Evolutionary conservation across 2,329 filamentous ascomycete species (phyloP).

Genomic region (Calonectria naviculata): DNA sequence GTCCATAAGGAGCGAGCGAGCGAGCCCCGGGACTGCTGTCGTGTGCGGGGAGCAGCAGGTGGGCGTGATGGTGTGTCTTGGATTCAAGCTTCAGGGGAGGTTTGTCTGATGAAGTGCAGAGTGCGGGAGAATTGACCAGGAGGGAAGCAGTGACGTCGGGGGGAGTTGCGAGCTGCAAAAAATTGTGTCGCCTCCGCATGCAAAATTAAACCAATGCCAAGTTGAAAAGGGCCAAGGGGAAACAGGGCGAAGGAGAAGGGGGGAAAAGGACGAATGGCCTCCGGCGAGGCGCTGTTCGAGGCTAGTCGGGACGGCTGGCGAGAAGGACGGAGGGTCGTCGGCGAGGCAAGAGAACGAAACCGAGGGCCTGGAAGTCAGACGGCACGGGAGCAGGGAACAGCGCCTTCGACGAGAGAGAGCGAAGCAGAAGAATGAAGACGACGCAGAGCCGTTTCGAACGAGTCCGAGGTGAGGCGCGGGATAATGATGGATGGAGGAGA

Average conservation of each 20-base stretch:
- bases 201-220: conserved; percentile 33
- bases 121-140: conserved; percentile 26
- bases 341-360: conserved; percentile 25
- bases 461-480: conserved; percentile 35
- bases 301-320: conserved; percentile 29
- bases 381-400: conserved; percentile 32
- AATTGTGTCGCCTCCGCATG: conserved; percentile 33
- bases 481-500: conserved; percentile 44
- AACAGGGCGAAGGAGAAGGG: conserved; percentile 13
- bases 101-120: conserved; percentile 30
- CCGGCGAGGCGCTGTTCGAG: conserved; percentile 38
- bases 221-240: not conserved
- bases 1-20: conserved; percentile 52
- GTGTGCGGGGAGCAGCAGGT: conserved; percentile 35
- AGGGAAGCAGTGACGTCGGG: conserved; percentile 27
- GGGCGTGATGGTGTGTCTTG: conserved; percentile 34
- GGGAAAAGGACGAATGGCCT: conserved; percentile 33
- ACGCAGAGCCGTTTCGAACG: conserved; percentile 18
- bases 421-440: conserved; percentile 18
- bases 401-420: conserved; percentile 27
- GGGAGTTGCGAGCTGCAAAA: conserved; percentile 19
- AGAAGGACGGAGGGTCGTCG: conserved; percentile 35
- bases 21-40: conserved; percentile 40
- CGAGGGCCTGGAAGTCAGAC: conserved; percentile 29
- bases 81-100: conserved; percentile 27